phyloP scores from a whole-genome alignment of 176 grass and related monocot genomes.

The Thinopyrum elongatum region DNA sequence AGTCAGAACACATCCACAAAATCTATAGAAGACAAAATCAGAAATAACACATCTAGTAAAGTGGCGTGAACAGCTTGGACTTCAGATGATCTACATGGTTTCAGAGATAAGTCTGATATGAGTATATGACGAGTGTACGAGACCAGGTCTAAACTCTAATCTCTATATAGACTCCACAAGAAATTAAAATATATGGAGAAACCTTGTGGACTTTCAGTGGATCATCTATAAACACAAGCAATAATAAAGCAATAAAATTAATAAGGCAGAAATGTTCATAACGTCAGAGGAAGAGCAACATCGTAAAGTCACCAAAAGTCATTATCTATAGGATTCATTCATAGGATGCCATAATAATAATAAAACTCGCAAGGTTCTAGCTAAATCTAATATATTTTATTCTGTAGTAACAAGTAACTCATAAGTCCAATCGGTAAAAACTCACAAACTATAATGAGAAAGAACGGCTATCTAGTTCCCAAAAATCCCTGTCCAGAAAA shows the following conservation, averaged over 20 bases:
- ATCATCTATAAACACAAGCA: background rate
- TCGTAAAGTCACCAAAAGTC: background rate
- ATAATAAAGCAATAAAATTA: background rate
- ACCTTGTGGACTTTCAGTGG: background rate
- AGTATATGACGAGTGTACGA: too few species aligned
- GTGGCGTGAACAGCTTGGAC: background rate
- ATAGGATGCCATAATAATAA: constrained; percentile 10
- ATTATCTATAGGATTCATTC: constrained; percentile 4
- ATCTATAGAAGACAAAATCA: too few species aligned
- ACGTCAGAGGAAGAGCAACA: background rate
- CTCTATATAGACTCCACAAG: background rate
- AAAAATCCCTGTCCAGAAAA: constrained; percentile 21
- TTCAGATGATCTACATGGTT: background rate
- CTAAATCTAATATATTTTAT: constrained; percentile 25
- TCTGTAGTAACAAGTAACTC: constrained; percentile 16
- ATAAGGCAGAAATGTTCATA: background rate
- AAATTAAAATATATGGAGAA: background rate
- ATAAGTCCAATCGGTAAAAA: background rate
- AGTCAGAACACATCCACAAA: background rate
- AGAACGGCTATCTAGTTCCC: constrained; percentile 17
- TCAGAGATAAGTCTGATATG: background rate
- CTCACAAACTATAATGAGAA: constrained; percentile 19
- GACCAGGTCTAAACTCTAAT: background rate
- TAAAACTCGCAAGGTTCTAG: background rate
- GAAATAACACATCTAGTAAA: background rate